Evolutionary conservation across 1,284 basidiomycete genomes (phyloP).

Genomic region (Cronartium quercuum): DNA sequence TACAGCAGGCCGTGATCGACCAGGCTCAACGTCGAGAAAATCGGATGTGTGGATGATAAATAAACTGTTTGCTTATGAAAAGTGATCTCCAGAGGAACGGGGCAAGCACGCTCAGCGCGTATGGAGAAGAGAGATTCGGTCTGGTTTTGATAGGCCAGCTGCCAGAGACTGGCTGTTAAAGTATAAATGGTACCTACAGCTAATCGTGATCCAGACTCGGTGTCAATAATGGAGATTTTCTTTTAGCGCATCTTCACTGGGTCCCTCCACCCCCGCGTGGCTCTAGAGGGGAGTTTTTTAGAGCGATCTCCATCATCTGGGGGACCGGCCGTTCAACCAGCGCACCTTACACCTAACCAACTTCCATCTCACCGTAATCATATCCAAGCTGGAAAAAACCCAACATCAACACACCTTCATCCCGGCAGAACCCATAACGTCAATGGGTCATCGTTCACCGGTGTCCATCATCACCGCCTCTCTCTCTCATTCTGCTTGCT

Average conservation of each 20-base stretch:
- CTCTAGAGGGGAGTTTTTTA: conserved; percentile 1
- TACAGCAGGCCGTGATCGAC: not conserved
- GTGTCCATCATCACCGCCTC: too few species aligned
- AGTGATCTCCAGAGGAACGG: not conserved
- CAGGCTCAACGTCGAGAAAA: not conserved
- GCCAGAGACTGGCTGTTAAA: too few species aligned
- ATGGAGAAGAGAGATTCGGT: not conserved
- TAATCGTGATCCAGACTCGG: not conserved
- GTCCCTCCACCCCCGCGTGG: not conserved
- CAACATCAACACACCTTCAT: too few species aligned
- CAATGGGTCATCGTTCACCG: too few species aligned
- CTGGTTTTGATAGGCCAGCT: not conserved
- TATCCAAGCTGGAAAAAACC: not conserved
- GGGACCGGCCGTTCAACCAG: not conserved
- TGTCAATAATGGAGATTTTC: not conserved
- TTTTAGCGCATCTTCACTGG: not conserved
- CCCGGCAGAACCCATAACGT: too few species aligned
- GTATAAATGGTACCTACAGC: not conserved
- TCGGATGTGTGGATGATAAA: not conserved
- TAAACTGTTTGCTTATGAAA: not conserved
- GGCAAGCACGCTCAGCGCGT: not conserved
- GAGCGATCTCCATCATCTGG: not conserved
- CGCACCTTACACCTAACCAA: not conserved
- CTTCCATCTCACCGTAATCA: not conserved
- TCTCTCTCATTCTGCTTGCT: too few species aligned